Conservation (phyloP, 257 asterid species). For the Solanum pinnatisectum region DNA sequence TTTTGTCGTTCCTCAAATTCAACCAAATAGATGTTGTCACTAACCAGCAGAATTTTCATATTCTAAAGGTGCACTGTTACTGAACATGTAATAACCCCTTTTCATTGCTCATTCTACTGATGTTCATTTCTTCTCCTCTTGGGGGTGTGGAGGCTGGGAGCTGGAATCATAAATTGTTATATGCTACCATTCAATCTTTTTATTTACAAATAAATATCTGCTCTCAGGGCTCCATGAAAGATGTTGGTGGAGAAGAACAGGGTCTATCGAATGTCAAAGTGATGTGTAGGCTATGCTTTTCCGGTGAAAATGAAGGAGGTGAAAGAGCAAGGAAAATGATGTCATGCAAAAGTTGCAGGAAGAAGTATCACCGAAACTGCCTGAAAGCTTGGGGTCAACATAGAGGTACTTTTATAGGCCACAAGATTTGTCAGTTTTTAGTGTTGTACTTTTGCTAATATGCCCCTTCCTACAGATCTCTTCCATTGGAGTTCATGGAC, state of each 20-base stretch:
- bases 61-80: background rate
- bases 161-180: background rate
- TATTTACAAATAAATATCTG: background rate
- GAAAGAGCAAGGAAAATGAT: slow-evolving; percentile 85
- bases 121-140: background rate
- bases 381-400: slow-evolving; percentile 81
- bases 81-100: background rate
- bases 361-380: slow-evolving; percentile 86
- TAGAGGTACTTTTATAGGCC: slow-evolving; percentile 48
- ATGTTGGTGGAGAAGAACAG: slow-evolving; percentile 61
- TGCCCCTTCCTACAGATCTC: slow-evolving; percentile 52
- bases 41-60: background rate
- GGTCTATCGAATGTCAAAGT: slow-evolving; percentile 59
- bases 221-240: slow-evolving; percentile 39
- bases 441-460: slow-evolving; percentile 2
- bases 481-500: slow-evolving; percentile 99
- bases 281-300: slow-evolving; percentile 85
- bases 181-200: background rate
- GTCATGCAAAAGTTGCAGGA: slow-evolving; percentile 79
- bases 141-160: background rate
- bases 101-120: background rate
- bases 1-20: background rate
- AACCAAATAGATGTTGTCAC: background rate
- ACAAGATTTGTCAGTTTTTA: background rate
- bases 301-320: slow-evolving; percentile 81